phyloP scores from a whole-genome alignment of 1,139 yeast species.

The Suhomyces ambrosiae region DNA sequence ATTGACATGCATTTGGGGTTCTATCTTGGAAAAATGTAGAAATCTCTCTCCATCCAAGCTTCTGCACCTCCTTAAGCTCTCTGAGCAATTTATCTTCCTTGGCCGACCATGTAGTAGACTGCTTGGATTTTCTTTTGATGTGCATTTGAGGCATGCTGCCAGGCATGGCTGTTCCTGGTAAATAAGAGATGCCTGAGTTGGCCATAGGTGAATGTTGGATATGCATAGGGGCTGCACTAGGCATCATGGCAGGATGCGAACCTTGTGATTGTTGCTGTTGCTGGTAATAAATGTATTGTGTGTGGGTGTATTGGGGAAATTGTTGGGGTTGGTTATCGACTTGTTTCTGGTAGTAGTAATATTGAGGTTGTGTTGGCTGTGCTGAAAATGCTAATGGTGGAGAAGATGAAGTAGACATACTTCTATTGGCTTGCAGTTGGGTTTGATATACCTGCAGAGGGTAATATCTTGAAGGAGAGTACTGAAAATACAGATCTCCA shows the following conservation, averaged over 20 bases:
- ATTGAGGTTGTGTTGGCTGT: constrained; percentile 5
- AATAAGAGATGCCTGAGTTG: constrained; percentile 4
- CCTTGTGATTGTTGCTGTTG: constrained; percentile 9
- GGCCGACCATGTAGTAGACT: constrained; percentile 44
- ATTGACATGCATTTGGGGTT: constrained; percentile 52
- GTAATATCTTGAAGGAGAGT: constrained; percentile 6
- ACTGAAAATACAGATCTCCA: constrained; percentile 9
- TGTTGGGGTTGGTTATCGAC: constrained; percentile 4
- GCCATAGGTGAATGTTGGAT: constrained; percentile 5
- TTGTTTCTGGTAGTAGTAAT: constrained; percentile 7
- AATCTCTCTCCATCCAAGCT: constrained; percentile 51
- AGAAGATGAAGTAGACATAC: constrained; percentile 7
- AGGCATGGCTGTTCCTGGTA: constrained; percentile 11
- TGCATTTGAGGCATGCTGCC: constrained; percentile 7
- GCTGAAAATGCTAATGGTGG: constrained; percentile 6
- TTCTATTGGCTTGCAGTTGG: constrained; percentile 1
- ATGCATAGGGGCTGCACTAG: constrained; percentile 2
- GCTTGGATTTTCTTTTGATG: constrained; percentile 28
- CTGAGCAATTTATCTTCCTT: constrained; percentile 40
- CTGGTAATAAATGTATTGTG: constrained; percentile 11
- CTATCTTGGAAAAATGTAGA: constrained; percentile 45
- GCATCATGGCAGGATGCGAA: too few species aligned
- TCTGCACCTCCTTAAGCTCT: constrained; percentile 43
- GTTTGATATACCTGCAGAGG: background rate
- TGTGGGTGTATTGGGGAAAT: constrained; percentile 3